Evolutionary conservation across 2,329 filamentous ascomycete genomes (phyloP).

Genomic region (Knufia petricola): DNA sequence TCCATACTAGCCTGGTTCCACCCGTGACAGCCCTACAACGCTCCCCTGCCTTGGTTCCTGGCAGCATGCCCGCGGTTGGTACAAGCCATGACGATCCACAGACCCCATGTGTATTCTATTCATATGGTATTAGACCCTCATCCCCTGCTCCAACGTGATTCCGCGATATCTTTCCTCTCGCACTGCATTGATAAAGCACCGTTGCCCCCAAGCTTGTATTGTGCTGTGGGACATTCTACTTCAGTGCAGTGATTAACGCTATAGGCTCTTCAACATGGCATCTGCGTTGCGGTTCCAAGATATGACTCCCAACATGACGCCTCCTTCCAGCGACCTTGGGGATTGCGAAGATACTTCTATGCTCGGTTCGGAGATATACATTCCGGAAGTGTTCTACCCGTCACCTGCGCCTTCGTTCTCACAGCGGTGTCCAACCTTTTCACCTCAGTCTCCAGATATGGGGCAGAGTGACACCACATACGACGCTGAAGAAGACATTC

Average conservation of each 20-base stretch:
- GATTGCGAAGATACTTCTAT: constrained; percentile 19
- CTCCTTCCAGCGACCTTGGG: constrained; percentile 21
- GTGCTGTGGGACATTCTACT: constrained; percentile 3
- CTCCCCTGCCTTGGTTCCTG: constrained; percentile 9
- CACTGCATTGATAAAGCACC: constrained; percentile 7
- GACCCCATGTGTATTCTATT: constrained; percentile 8
- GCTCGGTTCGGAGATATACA: constrained; percentile 18
- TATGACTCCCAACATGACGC: constrained; percentile 16
- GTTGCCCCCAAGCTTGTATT: background rate
- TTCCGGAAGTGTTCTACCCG: constrained; percentile 19
- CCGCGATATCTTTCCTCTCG: background rate
- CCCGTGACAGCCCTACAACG: constrained; percentile 6
- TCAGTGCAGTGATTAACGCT: background rate
- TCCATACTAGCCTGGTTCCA: background rate
- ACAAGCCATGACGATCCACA: constrained; percentile 5
- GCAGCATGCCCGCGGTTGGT: background rate
- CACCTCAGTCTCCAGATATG: constrained; percentile 17
- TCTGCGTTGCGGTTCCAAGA: constrained; percentile 5
- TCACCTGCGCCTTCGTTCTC: constrained; percentile 21
- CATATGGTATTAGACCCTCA: constrained; percentile 4
- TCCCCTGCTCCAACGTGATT: background rate
- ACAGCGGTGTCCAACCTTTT: constrained; percentile 15
- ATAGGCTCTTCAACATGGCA: constrained; percentile 8
- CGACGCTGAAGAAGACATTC: constrained; percentile 14
- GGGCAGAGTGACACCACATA: constrained; percentile 13